Evolutionary conservation across 2,329 filamentous ascomycete species (phyloP), one percentile per base, ranked within the genome.

Genomic region (Thelonectria blattea): DNA sequence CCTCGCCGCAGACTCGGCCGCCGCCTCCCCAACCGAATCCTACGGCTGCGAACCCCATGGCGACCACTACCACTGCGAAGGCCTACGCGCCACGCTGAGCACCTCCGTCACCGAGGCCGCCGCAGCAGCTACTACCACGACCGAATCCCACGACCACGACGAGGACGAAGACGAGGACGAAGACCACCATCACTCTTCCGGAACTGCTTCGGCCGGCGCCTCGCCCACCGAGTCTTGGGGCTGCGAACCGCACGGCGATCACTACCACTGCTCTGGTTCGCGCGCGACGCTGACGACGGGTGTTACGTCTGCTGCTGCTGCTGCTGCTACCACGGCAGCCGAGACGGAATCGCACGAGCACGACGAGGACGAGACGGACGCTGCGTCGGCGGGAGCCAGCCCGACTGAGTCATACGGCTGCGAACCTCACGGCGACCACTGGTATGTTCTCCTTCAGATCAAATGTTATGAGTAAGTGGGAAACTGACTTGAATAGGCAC

Each of bases 401-500:
- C 68, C 68, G 9, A 71, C 68, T 41, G 68, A 69, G 58, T 70
- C 68, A 1, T 41, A 62, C 5, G 68, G 68, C 5, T 70, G 68
- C 0, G 62, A 68, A 5, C 54, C 67, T 43, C 67, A 71, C 20
- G 67, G 68, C 9, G 68, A 71, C 53, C 68, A 71, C 64, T 70
- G 63, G 66, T 55, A 12, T 52, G 56, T 5, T 3, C 6, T 6
- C 14, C n/a, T 17, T 30, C 22, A 24, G 22, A 14, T 27, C 5
- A 7, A 2, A n/a, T n/a, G n/a, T n/a, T n/a, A n/a, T n/a, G 4
- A 8, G 7, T 53, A 30, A 8, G 5, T 6, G 27, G 8, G 27
- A 10, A 30, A 49, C 42, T 18, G 4, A 30, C 15, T n/a, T 37
- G 12, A 2, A 9, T 18, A 70, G 68, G 67, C 68, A 70, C 46